A percentile compares a stretch with the other conserved stretches of the same genome.
Conservation (phyloP, 768 basidiomycete genomes). For the Serendipita sp. region DNA sequence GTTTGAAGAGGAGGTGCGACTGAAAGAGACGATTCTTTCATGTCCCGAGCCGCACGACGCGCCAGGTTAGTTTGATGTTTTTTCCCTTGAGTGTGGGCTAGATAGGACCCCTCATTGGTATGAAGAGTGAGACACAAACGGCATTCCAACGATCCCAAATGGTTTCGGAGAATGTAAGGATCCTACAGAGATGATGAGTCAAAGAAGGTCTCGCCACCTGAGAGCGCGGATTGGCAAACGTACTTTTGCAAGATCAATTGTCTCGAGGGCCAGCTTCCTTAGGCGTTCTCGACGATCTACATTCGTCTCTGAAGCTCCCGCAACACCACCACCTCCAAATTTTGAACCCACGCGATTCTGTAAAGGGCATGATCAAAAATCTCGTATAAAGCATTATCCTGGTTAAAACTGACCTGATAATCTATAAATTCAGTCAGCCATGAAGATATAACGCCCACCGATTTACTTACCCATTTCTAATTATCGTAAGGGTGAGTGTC, state of each 20-base stretch:
- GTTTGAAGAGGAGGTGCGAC: slow-evolving; percentile 60
- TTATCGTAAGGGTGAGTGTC: too few species aligned
- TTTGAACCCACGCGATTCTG: slow-evolving; percentile 92
- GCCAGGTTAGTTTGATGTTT: slow-evolving; percentile 99
- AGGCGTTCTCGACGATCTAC: slow-evolving; percentile 90
- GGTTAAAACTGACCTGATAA: neutral
- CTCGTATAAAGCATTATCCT: neutral
- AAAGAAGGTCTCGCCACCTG: too few species aligned
- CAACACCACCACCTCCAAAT: slow-evolving; percentile 91
- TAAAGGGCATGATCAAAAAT: neutral
- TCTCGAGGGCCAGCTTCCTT: slow-evolving; percentile 88
- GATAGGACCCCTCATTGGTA: slow-evolving; percentile 98
- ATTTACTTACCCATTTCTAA: too few species aligned
- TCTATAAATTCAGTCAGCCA: neutral
- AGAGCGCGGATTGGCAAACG: slow-evolving; percentile 11
- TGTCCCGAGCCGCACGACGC: slow-evolving; percentile 89
- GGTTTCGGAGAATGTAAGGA: slow-evolving; percentile 96
- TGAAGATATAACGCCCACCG: too few species aligned
- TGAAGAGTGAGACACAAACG: slow-evolving; percentile 93
- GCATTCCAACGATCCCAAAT: slow-evolving; percentile 95
- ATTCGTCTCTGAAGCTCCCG: slow-evolving; percentile 87
- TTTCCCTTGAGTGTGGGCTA: slow-evolving; percentile 98
- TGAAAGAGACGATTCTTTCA: slow-evolving; percentile 83
- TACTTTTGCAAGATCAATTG: slow-evolving; percentile 94
- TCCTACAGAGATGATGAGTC: slow-evolving; percentile 33